phyloP scores from a whole-genome alignment of 2,329 filamentous ascomycete species.

The Pseudocercospora vitis region DNA sequence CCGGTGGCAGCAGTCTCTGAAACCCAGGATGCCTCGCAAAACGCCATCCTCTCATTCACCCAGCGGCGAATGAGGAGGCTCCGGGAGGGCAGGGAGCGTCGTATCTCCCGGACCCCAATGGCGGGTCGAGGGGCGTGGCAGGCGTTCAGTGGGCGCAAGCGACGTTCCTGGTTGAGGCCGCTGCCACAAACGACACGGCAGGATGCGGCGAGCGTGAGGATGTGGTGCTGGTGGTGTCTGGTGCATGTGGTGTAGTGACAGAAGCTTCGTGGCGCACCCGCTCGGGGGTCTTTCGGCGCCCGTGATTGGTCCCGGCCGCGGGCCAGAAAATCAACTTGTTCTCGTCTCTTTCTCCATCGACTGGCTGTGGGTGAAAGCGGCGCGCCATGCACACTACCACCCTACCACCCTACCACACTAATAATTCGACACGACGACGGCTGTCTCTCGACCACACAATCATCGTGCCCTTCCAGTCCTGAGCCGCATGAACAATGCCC shows the following conservation, averaged over 20 bases:
- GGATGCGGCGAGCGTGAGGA: conserved; percentile 8
- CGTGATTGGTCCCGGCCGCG: neutral
- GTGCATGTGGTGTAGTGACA: conserved; percentile 3
- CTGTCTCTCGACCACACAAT: too few relatives aligned
- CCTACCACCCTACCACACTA: conserved; percentile 9
- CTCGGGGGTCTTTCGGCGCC: neutral
- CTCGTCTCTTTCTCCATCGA: conserved; percentile 2
- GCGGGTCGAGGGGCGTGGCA: conserved; percentile 20
- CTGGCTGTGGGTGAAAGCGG: conserved; percentile 14
- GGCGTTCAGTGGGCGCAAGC: conserved; percentile 19
- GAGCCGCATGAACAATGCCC: neutral
- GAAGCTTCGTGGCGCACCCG: conserved; percentile 8
- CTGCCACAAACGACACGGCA: conserved; percentile 7
- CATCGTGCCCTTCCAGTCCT: too few relatives aligned
- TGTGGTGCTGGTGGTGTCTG: too few relatives aligned
- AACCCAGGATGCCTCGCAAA: conserved; percentile 6
- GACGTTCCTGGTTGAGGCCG: conserved; percentile 10
- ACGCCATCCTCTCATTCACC: conserved; percentile 19
- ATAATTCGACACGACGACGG: neutral
- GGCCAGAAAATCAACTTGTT: neutral
- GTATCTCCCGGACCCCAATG: conserved; percentile 7
- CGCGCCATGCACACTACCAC: conserved; percentile 16
- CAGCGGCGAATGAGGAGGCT: conserved; percentile 20
- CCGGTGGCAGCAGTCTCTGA: conserved; percentile 15
- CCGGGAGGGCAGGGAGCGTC: neutral